Evolutionary conservation across 805 yeast species (phyloP), one percentile per base, ranked within the genome.

Genomic region (Saturnispora zaruensis): DNA sequence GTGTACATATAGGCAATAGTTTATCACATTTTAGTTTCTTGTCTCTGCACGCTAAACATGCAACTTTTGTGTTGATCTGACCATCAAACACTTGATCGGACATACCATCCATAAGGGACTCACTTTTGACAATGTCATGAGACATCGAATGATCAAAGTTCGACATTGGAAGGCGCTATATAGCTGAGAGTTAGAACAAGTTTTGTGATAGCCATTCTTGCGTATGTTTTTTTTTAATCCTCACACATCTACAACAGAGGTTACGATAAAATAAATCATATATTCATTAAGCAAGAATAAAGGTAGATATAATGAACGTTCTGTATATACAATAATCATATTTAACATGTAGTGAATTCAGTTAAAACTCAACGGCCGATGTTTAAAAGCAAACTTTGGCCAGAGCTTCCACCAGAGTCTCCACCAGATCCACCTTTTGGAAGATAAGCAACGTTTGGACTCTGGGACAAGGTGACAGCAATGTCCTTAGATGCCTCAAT

Each of bases 401-500:
- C 38, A 11, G 32, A 28, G 55, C 69, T 64, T 13, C 66, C 63
- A 30, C 67, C 68, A 9, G 68, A 70, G 33, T 64, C 67, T 32
- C 74, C 73, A 45, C 75, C 69, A 28, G 59, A 44, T 13, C 66
- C 57, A 18, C 68, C 67, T 51, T 75, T 63, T 53, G 99, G 99
- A 64, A 91, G 77, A 67, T 91, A 91, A 9, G 96, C 85, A 49
- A 91, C 84, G 65, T 90, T 91, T 13, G 87, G 78, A 46, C 96
- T 84, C 51, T 73, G 68, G 23, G 96, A 87, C 64, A 93, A 75
- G 13, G 96, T 88, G 51, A 75, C 72, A 8, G 99, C 99, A 67
- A 93, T 93, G 55, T 90, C 97, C 72, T 87, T 89, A 32, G 96
- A 86, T 1, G 99, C 97, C 66, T 93, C 99, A 58, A 93, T 80